A percentile compares a stretch with the other conserved stretches of the same genome.
These are phyloP conservation scores for Dichotomocladium elegans DNA, from an alignment of 371 early-diverging fungal genomes.

Conservation along the genomic window DNA sequence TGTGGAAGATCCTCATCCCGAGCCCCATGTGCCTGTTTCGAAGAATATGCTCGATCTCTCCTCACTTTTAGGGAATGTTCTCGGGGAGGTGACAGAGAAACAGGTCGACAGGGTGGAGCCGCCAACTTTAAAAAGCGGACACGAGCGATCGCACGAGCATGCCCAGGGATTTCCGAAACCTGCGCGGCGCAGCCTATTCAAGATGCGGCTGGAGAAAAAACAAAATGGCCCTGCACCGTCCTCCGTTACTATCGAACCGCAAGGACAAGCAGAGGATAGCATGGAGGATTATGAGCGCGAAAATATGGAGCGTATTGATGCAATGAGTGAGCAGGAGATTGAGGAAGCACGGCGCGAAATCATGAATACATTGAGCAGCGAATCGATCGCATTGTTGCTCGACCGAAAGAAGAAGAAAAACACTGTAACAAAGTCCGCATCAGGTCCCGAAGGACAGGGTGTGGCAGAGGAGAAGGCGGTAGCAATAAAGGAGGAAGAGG, in stretches of 20 bases:
- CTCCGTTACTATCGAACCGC: too few relatives aligned
- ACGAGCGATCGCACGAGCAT: conserved; percentile 20
- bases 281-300: conserved; percentile 50
- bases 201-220: conserved; percentile 16
- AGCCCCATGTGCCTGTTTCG: conserved; percentile 25
- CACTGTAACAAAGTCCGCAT: conserved; percentile 10
- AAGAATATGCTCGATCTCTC: conserved; percentile 47
- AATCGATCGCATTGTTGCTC: conserved; percentile 45
- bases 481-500: conserved; percentile 26
- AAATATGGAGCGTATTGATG: conserved; percentile 47
- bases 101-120: conserved; percentile 18
- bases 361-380: conserved; percentile 51
- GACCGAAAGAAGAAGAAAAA: conserved; percentile 16
- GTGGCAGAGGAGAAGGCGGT: conserved; percentile 5
- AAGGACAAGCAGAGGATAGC: conserved; percentile 7
- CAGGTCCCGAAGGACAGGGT: conserved; percentile 3
- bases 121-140: conserved; percentile 16
- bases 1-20: conserved; percentile 23
- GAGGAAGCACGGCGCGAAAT: conserved; percentile 58
- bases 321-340: conserved; percentile 63
- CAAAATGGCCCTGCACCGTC: conserved; percentile 8
- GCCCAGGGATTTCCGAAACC: conserved; percentile 53
- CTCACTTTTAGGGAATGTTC: conserved; percentile 39
- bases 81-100: conserved; percentile 51
- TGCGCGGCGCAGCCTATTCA: conserved; percentile 48